Conservation (phyloP, 345 rosid genomes). For the Salix exigua region DNA sequence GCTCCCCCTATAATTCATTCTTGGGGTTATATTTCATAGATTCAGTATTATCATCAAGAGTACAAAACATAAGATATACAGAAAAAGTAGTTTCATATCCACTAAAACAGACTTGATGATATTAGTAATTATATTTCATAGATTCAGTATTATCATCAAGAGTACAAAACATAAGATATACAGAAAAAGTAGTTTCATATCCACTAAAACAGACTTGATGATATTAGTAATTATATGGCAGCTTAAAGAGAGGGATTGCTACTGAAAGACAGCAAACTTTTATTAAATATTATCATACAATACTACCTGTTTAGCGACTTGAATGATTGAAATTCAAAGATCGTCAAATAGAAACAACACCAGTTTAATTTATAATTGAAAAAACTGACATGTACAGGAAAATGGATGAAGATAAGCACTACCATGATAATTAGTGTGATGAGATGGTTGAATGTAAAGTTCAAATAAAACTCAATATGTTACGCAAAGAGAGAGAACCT, state of each 20-base stretch:
- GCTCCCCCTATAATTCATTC: not conserved
- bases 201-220: not conserved
- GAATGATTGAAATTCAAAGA: not conserved
- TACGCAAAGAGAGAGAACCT: slow-evolving; percentile 35
- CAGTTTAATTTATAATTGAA: not conserved
- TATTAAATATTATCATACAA: not conserved
- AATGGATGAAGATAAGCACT: not conserved
- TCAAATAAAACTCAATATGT: not conserved
- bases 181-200: not conserved
- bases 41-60: no score
- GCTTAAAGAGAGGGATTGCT: not conserved
- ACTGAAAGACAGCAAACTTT: not conserved
- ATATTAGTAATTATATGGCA: not conserved
- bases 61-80: no score
- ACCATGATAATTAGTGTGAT: not conserved
- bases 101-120: no score
- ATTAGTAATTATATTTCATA: not conserved
- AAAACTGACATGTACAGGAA: not conserved
- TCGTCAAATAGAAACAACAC: not conserved
- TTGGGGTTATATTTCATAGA: no score
- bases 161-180: not conserved
- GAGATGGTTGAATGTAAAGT: not conserved
- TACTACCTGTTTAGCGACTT: not conserved
- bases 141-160: not conserved
- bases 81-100: no score